Conservation (phyloP, 768 basidiomycete species). For the Auricularia sp. region DNA sequence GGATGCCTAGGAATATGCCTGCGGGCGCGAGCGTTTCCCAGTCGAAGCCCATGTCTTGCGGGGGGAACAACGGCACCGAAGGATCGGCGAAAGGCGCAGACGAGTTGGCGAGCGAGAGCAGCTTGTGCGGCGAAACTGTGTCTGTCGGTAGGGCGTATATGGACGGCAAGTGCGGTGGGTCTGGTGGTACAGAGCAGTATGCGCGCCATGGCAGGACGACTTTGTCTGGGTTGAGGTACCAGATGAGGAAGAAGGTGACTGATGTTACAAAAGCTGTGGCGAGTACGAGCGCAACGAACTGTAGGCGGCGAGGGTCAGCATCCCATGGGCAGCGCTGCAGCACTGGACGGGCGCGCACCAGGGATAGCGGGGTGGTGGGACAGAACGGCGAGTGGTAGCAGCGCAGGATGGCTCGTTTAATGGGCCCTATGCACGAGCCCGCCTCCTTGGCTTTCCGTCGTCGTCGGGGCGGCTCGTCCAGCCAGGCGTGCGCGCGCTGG, state of each 20-base stretch:
- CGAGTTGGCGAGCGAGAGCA: constrained; percentile 25
- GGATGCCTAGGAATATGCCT: constrained; percentile 82
- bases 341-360: constrained; percentile 39
- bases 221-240: constrained; percentile 94
- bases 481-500: constrained; percentile 32
- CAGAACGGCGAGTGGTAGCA: constrained; percentile 65
- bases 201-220: constrained; percentile 88
- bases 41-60: constrained; percentile 48
- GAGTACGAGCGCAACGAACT: constrained; percentile 65
- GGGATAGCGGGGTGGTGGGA: constrained; percentile 71
- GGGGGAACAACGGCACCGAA: constrained; percentile 49
- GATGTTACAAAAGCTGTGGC: constrained; percentile 74
- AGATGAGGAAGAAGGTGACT: constrained; percentile 79
- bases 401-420: constrained; percentile 46
- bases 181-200: constrained; percentile 70
- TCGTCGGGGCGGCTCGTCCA: constrained; percentile 50
- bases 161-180: constrained; percentile 35
- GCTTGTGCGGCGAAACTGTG: constrained; percentile 23
- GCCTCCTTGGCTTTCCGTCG: constrained; percentile 32
- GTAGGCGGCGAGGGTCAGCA: not conserved
- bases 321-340: not conserved
- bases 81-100: constrained; percentile 16
- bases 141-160: constrained; percentile 28
- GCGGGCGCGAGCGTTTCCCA: constrained; percentile 52
- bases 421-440: constrained; percentile 35